These are phyloP conservation scores for Simplicillium aogashimaense DNA, from an alignment of 2,329 filamentous ascomycete species.

Conservation along the genomic window DNA sequence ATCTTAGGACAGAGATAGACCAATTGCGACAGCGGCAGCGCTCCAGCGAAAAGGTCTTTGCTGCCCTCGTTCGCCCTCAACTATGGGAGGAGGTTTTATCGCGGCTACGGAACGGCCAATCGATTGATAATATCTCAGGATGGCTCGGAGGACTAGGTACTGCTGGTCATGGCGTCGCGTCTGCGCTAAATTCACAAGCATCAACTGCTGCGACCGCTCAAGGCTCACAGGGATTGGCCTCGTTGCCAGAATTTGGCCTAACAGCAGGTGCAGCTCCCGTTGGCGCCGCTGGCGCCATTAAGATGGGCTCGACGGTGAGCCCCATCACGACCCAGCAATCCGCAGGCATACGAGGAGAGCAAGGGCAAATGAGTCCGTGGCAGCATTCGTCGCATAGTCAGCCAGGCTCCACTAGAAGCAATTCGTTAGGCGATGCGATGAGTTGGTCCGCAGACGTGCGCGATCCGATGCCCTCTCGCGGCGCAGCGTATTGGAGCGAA, in stretches of 20 bases:
- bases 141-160: constrained; percentile 33
- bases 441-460: constrained; percentile 31
- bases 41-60: constrained; percentile 44
- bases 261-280: constrained; percentile 16
- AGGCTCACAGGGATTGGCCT: constrained; percentile 7
- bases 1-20: constrained; percentile 50
- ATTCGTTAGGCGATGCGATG: constrained; percentile 35
- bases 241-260: constrained; percentile 18
- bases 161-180: constrained; percentile 14
- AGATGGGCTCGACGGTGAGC: constrained; percentile 16
- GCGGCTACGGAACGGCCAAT: constrained; percentile 42
- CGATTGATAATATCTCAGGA: constrained; percentile 44
- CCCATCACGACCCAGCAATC: constrained; percentile 19
- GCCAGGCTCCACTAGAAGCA: constrained; percentile 32
- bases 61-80: constrained; percentile 40
- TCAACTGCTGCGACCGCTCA: constrained; percentile 8
- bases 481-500: constrained; percentile 41
- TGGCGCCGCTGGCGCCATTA: constrained; percentile 18
- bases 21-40: constrained; percentile 42
- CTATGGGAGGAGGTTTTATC: constrained; percentile 44
- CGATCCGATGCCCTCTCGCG: constrained; percentile 27
- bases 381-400: constrained; percentile 36
- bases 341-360: constrained; percentile 22
- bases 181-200: constrained; percentile 14
- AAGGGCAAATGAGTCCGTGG: constrained; percentile 38